Conservation (phyloP, 352 stramenopile genomes). For the Phytophthora podocarpi region DNA sequence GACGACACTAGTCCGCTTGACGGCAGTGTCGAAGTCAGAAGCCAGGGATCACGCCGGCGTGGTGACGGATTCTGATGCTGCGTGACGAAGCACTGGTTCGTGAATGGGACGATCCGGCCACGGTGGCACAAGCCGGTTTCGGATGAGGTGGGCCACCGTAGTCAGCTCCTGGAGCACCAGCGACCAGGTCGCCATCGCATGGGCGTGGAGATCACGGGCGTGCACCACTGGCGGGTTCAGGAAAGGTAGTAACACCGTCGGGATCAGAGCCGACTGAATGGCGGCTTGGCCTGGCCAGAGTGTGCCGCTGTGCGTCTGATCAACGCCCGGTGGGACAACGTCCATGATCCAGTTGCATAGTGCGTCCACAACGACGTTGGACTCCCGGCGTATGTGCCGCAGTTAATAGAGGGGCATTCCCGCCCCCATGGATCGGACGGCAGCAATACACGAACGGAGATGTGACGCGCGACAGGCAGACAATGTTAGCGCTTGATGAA, state of each 20-base stretch:
- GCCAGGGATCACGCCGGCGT: too few species aligned
- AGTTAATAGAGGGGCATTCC: background rate
- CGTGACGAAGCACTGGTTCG: too few species aligned
- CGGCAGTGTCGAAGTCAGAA: too few species aligned
- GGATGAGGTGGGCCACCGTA: too few species aligned
- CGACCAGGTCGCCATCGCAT: constrained; percentile 6
- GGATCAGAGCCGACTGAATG: background rate
- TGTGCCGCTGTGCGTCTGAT: background rate
- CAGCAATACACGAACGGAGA: too few species aligned
- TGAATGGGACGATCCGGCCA: too few species aligned
- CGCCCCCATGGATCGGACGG: constrained; percentile 9
- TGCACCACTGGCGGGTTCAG: too few species aligned
- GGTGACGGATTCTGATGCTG: too few species aligned
- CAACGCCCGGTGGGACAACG: background rate
- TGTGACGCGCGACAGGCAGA: constrained; percentile 17
- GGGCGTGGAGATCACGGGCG: background rate
- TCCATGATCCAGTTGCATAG: constrained; percentile 34
- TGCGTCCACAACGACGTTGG: constrained; percentile 1
- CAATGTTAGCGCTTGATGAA: constrained; percentile 3
- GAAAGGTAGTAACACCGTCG: too few species aligned
- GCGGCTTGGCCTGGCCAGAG: too few species aligned
- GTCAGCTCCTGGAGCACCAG: background rate
- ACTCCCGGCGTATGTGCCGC: background rate
- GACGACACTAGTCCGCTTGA: too few species aligned
- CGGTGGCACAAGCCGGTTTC: background rate